Conservation (phyloP, 192 early-diverging fungal genomes). For the Mortierella claussenii region DNA sequence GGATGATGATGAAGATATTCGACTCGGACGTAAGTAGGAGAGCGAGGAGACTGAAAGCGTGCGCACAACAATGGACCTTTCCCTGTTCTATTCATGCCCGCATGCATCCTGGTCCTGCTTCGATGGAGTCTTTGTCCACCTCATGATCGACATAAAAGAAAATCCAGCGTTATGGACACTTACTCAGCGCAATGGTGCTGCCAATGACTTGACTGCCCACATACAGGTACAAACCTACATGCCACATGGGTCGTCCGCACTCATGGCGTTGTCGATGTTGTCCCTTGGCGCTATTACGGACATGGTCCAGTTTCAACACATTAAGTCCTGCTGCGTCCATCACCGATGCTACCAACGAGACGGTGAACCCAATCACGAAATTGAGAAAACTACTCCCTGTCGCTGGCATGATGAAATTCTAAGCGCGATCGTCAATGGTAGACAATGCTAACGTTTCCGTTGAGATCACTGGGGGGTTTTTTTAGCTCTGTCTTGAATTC, state of each 20-base stretch:
- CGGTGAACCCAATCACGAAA: conserved; percentile 53
- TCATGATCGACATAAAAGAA: neutral
- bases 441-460: too few species aligned
- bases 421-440: too few species aligned
- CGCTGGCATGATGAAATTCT: conserved; percentile 32
- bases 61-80: too few species aligned
- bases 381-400: conserved; percentile 39
- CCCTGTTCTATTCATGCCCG: too few species aligned
- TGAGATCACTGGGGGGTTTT: too few species aligned
- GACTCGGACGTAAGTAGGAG: too few species aligned
- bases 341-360: conserved; percentile 52
- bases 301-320: conserved; percentile 66
- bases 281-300: conserved; percentile 51
- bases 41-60: too few species aligned
- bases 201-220: conserved; percentile 62
- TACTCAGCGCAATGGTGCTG: conserved; percentile 68
- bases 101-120: neutral
- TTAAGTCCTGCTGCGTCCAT: conserved; percentile 69
- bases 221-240: conserved; percentile 68
- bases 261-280: conserved; percentile 58
- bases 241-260: conserved; percentile 68
- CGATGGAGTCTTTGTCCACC: neutral
- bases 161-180: conserved; percentile 14
- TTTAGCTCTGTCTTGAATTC: too few species aligned
- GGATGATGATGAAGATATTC: too few species aligned